Conservation (phyloP, 306 rosid genomes). For the Sindora glabra region DNA sequence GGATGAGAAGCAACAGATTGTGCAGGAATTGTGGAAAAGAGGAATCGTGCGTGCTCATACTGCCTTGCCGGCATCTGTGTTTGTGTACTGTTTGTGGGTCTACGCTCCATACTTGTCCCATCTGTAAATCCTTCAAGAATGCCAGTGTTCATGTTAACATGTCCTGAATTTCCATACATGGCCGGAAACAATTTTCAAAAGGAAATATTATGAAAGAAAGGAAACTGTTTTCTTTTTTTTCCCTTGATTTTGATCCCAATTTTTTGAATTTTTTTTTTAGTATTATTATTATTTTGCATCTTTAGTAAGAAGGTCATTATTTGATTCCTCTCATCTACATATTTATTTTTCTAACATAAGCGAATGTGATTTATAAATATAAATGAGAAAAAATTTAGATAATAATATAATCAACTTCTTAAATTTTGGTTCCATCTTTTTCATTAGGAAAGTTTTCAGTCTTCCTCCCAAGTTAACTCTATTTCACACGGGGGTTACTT, state of each 20-base stretch:
- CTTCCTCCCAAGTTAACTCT: too few species aligned
- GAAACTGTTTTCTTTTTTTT: conserved; percentile 6
- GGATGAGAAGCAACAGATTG: conserved; percentile 16
- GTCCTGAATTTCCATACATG: conserved; percentile 17
- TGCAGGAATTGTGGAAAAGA: conserved; percentile 74
- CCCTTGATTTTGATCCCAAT: not conserved
- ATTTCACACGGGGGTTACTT: too few species aligned
- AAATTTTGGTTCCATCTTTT: too few species aligned
- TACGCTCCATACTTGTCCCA: conserved; percentile 64
- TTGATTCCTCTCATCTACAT: too few species aligned
- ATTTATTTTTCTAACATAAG: too few species aligned
- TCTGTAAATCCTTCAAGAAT: conserved; percentile 76
- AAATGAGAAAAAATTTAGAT: too few species aligned
- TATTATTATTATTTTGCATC: too few species aligned
- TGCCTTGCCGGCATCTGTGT: conserved; percentile 93
- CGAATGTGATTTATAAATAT: too few species aligned
- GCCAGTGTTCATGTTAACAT: conserved; percentile 73
- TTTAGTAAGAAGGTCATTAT: too few species aligned
- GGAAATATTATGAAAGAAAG: not conserved
- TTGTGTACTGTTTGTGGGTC: conserved; percentile 76
- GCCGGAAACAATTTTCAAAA: not conserved
- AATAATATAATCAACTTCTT: too few species aligned
- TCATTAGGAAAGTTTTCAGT: too few species aligned
- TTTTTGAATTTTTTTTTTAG: not conserved
- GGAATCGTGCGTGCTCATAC: conserved; percentile 74